Evolutionary conservation across 2,329 filamentous ascomycete species (phyloP), one percentile per base, ranked within the genome.

Genomic region (Dactylellina parvicollis): DNA sequence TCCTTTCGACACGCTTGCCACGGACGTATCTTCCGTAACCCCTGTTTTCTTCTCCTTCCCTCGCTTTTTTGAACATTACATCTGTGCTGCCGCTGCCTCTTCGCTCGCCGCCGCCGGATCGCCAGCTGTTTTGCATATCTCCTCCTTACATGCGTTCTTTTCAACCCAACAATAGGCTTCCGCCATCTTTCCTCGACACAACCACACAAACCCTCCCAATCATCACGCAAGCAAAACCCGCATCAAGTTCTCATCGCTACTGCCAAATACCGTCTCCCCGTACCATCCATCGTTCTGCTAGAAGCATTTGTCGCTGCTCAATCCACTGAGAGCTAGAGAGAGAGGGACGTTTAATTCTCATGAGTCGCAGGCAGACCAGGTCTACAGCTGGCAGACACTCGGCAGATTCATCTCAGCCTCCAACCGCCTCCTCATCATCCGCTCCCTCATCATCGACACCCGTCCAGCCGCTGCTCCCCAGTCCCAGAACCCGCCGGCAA

Each of bases 301-400:
- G 30, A 65, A 49, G 40, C 32, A 1, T 26, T 66, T 42, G 42
- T 50, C 50, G 24, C 50, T 40, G 50, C 34, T 32, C 49, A 26
- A 49, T 56, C 50, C 50, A 56, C 46, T 49, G 40, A 57, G 30
- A 42, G 32, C 16, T 28, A n/a, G 52, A 56, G 18, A 65, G 36
- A n/a, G 47, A 32, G 16, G 54, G 52, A 65, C 46, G 52, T 57
- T 65, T 72, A 72, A 72, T 64, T 72, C 67, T 72, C 67, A 72
- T 72, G 67, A 57, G 59, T 65, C 67, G 67, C 67, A 72, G 67
- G 65, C 67, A 72, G 52, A 72, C 67, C 61, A 55, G 67, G 67
- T 72, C 67, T 64, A 65, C 67, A 65, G 60, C 59, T 72, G 67
- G 67, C 67, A 72, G 67, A 65, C 67, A 72, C 59, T 72, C 67